These are phyloP conservation scores for Euphrasia confusa DNA, from an alignment of 257 asterid species.

Conservation along the genomic window DNA sequence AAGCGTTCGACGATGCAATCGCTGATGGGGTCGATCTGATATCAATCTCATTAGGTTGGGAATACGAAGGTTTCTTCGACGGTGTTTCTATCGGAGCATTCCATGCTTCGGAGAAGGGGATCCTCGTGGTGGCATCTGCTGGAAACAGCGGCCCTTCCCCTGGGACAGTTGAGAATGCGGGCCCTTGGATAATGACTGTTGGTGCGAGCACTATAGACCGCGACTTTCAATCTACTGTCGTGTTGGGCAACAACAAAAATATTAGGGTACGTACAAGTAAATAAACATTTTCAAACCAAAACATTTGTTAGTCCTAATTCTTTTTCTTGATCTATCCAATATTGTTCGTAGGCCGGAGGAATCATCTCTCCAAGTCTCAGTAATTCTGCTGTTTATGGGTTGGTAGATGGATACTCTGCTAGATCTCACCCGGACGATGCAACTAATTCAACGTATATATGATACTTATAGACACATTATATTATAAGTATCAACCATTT, in stretches of 20 bases:
- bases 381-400: too few relatives aligned
- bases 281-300: too few relatives aligned
- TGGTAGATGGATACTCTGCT: too few relatives aligned
- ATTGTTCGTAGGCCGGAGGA: too few relatives aligned
- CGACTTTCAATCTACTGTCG: constrained; percentile 44
- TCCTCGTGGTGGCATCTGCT: constrained; percentile 53
- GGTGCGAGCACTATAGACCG: constrained; percentile 81
- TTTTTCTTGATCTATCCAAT: too few relatives aligned
- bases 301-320: too few relatives aligned
- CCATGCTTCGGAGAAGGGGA: constrained; percentile 27
- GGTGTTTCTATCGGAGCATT: constrained; percentile 67
- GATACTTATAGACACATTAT: too few relatives aligned
- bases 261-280: constrained; percentile 32
- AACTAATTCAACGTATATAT: too few relatives aligned
- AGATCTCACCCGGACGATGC: too few relatives aligned
- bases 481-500: too few relatives aligned
- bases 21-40: constrained; percentile 54
- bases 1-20: constrained; percentile 66
- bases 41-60: constrained; percentile 57
- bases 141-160: constrained; percentile 61
- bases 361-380: too few relatives aligned
- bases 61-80: constrained; percentile 35
- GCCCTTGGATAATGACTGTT: constrained; percentile 85
- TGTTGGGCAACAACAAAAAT: constrained; percentile 48
- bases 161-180: constrained; percentile 39